Evolutionary conservation across 768 basidiomycete genomes (phyloP).

Genomic region (Pleurotus tuoliensis): DNA sequence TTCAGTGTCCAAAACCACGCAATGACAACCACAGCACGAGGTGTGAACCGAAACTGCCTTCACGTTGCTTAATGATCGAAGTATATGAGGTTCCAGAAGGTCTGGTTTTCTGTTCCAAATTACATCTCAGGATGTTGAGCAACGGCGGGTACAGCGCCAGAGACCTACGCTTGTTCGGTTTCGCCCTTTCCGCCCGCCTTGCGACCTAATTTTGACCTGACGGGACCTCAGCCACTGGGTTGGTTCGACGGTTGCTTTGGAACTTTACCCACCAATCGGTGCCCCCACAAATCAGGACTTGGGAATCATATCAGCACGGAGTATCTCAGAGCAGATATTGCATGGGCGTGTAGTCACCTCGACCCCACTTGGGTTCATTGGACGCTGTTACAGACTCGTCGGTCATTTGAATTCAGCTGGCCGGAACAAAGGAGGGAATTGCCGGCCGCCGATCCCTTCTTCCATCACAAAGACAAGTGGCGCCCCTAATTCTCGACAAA

Average conservation of each 20-base stretch:
- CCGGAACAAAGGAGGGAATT: not conserved
- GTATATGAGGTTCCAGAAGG: constrained; percentile 82
- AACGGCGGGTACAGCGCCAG: constrained; percentile 2
- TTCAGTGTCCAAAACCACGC: constrained; percentile 65
- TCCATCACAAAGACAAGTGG: too few relatives aligned
- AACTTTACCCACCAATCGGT: constrained; percentile 71
- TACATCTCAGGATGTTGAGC: not conserved
- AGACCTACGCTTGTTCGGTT: constrained; percentile 34
- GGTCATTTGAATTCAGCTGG: not conserved
- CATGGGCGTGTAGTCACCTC: constrained; percentile 21
- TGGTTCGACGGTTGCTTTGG: constrained; percentile 16
- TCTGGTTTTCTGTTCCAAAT: constrained; percentile 57
- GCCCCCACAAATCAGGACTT: constrained; percentile 83
- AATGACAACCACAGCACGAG: constrained; percentile 74
- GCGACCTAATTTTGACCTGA: constrained; percentile 71
- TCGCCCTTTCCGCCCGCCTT: constrained; percentile 59
- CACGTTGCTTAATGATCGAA: constrained; percentile 84
- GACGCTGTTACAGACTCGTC: constrained; percentile 8
- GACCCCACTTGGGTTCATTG: constrained; percentile 40
- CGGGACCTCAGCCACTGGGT: not conserved
- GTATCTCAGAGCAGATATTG: not conserved
- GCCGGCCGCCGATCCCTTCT: not conserved
- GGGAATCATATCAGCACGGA: not conserved
- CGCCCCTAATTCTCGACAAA: too few relatives aligned
- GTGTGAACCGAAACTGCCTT: constrained; percentile 69